These are phyloP conservation scores for Rhodotorula sp. DNA, from an alignment of 1,284 basidiomycete genomes.

Conservation along the genomic window DNA sequence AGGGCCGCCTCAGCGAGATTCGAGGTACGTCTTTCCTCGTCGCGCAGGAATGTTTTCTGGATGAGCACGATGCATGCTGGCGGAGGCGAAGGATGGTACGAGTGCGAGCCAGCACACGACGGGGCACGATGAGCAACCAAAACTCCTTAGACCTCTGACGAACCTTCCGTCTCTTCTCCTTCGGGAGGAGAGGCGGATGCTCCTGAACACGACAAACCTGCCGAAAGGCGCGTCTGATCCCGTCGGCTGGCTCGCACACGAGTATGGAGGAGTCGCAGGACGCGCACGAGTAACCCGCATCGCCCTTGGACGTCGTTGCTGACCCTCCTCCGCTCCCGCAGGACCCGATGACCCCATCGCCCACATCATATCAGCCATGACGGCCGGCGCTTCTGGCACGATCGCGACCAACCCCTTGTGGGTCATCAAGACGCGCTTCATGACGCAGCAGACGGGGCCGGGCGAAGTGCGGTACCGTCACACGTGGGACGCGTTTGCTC, in stretches of 20 bases:
- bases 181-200: constrained; percentile 24
- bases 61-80: background rate
- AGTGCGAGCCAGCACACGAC: background rate
- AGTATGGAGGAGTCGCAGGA: background rate
- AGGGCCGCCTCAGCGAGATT: constrained; percentile 64
- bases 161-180: constrained; percentile 34
- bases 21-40: constrained; percentile 43
- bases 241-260: background rate
- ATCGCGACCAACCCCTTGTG: constrained; percentile 89
- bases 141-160: constrained; percentile 46
- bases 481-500: constrained; percentile 79
- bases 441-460: constrained; percentile 54
- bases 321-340: constrained; percentile 11
- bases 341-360: constrained; percentile 51
- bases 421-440: constrained; percentile 97
- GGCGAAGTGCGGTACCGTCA: constrained; percentile 75
- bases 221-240: constrained; percentile 44
- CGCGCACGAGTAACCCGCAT: background rate
- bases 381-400: constrained; percentile 84
- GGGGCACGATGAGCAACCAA: constrained; percentile 35
- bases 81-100: too few species aligned
- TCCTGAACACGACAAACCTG: constrained; percentile 41
- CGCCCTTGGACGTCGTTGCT: background rate
- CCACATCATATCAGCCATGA: constrained; percentile 90
- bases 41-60: background rate